Percentiles rank a stretch among this genome's conserved stretches.
Evolutionary conservation across 2,329 filamentous ascomycete species (phyloP).

Genomic region (Epichloe aotearoae): DNA sequence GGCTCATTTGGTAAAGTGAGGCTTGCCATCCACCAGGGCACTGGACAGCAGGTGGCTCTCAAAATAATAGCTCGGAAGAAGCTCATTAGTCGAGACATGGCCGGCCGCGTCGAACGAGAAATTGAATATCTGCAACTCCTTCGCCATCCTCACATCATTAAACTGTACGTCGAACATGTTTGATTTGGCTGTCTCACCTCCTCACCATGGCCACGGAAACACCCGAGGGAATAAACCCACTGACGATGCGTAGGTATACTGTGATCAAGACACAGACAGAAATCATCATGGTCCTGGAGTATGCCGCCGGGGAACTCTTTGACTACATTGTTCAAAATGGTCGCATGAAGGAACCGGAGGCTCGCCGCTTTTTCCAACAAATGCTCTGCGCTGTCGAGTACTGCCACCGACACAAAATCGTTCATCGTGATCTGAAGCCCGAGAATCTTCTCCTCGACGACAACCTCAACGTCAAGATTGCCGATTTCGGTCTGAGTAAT

Average conservation of each 20-base stretch:
- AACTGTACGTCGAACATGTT: constrained; percentile 51
- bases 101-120: constrained; percentile 90
- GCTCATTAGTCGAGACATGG: constrained; percentile 94
- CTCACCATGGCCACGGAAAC: not conserved
- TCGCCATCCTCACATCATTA: constrained; percentile 96
- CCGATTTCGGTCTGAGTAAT: constrained; percentile 95
- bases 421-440: constrained; percentile 92
- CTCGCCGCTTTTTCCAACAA: constrained; percentile 97
- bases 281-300: constrained; percentile 99
- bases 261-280: constrained; percentile 90
- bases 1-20: constrained; percentile 99
- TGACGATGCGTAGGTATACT: constrained; percentile 51
- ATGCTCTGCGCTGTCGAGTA: constrained; percentile 98
- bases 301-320: constrained; percentile 90
- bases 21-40: constrained; percentile 82
- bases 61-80: constrained; percentile 97
- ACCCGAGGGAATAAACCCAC: not conserved
- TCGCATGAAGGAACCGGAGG: constrained; percentile 78
- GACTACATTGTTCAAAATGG: constrained; percentile 96
- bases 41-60: constrained; percentile 86
- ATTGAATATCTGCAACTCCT: constrained; percentile 95
- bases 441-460: constrained; percentile 94
- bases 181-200: not conserved
- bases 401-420: constrained; percentile 97
- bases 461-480: constrained; percentile 96